Base-by-base conservation (phyloP, 352 stramenopile genomes). In the Salisapilia sapeloensis region DNA sequence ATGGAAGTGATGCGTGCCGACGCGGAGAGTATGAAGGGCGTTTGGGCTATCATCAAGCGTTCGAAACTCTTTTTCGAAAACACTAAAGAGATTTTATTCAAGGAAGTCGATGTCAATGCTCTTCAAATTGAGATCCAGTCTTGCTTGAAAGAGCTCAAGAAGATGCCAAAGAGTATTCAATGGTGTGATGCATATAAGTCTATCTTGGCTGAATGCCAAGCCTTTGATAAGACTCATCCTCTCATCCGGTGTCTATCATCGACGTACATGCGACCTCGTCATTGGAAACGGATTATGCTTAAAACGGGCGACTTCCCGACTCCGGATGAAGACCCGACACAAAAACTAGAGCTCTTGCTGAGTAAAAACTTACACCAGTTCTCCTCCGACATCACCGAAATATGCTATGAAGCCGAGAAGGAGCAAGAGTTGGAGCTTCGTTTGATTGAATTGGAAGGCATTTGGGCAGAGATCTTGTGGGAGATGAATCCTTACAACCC, bases 381-480 rank as follows among this genome's bases (percentile, higher is more conserved):
- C 45, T 94, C 75, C 44, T 81, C 77, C 12, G 85, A 97, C 19
- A 93, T 97, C 25, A 94, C 94, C 18, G 92, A 97, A 40, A 97
- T 97, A 46, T 94, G 76, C 38, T 95, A 97, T 52, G 82, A 96
- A 59, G 92, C 87, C 4, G 80, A 92, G 27, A 97, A 97, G 41
- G 92, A 97, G 48, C 81, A 96, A 40, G 94, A 97, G 34, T 86
- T 97, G 24, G 87, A 97, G 48, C 52, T 85, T 24, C 75, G 77
- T 2, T 56, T 97, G 9, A 54, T 91, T 33, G 64, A 94, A 38
- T 71, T 98, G 5, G 80, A 93, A 33, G 75, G 81, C 9, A 66
- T 92, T 8, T 97, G 90, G 89, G 62, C 61, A 7, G 66, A 79
- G 39, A 87, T 97, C 24, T 84, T 96, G 41, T 96, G 92, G 72